Percentiles rank a stretch among this genome's conserved stretches.
Conservation (phyloP, 257 asterid genomes). For the Solanum pennellii region DNA sequence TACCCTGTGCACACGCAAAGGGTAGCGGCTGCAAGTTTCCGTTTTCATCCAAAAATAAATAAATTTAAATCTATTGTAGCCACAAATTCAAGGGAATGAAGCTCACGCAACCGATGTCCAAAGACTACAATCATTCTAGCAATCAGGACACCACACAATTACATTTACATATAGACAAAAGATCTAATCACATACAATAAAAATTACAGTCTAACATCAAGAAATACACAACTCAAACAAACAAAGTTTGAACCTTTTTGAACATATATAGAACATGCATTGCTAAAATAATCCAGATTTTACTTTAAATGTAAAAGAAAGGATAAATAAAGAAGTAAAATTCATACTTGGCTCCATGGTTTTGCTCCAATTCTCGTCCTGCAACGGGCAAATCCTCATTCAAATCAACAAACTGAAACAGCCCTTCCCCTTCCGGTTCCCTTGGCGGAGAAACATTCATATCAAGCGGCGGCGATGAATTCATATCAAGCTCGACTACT, state of each 20-base stretch:
- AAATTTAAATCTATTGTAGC: not conserved
- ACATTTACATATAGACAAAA: not conserved
- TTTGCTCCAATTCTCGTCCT: slow-evolving; percentile 16
- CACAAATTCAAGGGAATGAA: not conserved
- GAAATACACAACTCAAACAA: not conserved
- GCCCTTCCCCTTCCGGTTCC: slow-evolving; percentile 30
- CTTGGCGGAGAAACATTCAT: slow-evolving; percentile 55
- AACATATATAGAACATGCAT: not conserved
- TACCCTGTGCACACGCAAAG: too few species aligned
- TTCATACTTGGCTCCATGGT: slow-evolving; percentile 38
- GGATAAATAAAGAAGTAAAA: slow-evolving; percentile 9
- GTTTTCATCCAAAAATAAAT: too few species aligned
- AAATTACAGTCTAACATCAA: not conserved
- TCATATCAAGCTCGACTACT: slow-evolving; percentile 43
- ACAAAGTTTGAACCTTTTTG: not conserved
- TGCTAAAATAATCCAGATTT: not conserved
- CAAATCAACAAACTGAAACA: slow-evolving; percentile 2
- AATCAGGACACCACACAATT: not conserved
- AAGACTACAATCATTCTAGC: not conserved
- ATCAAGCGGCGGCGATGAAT: slow-evolving; percentile 14
- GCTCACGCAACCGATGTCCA: not conserved
- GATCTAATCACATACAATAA: not conserved
- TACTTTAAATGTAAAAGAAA: not conserved
- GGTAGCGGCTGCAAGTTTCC: too few species aligned
- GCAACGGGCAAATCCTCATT: slow-evolving; percentile 20